Base-by-base conservation (phyloP, 176 grass and related monocot species). In the Thalia dealbata region DNA sequence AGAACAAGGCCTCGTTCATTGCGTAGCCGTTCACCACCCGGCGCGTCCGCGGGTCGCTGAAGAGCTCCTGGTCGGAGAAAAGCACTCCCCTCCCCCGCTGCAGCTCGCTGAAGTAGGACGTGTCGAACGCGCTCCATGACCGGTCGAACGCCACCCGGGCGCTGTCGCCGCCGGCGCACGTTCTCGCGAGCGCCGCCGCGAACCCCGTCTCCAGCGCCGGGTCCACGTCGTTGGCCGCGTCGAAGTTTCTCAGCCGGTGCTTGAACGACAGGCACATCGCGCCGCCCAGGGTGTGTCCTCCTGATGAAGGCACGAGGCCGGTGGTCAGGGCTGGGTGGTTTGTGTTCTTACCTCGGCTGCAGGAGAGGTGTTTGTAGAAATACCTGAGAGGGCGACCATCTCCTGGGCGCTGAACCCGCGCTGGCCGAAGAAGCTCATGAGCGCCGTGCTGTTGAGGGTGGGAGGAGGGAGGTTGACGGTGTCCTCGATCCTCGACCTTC, bases 11-110 rank as follows among this genome's bases (percentile, higher is more conserved):
- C 74, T 76, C 78, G 73, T 92, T 88, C 79, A 77, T 79, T 46
- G 89, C 89, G 71, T 86, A 97, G 27, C 14, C 0, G 76, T 88
- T 84, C 29, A 97, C 93, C 19, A 90, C 23, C 50, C 7, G 61
- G 61, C 56, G 35, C 10, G 93, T 97, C 75, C 88, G 78, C 38
- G 80, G 73, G 67, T 85, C 87, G 73, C 78, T 76, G 61, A 80
- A 88, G 54, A 97, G 82, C 62, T 85, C 82, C 81, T 97, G 93
- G 85, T 97, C 93, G 0, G 93, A 92, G 54, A 10, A 75, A 12
- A 92, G 73, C 13, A 97, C 65, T 10, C 93, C 93, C 50, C 81
- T 64, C 21, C 86, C 26, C 26, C 21, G 11, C 75, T 88, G 87
- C 75, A 97, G 82, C 73, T 88, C 89, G 7, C 15, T 15, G 83